A percentile compares a stretch with the other conserved stretches of the same genome.
Conservation (phyloP, 805 yeast genomes). For the Cyberlindnera mississippiensis region DNA sequence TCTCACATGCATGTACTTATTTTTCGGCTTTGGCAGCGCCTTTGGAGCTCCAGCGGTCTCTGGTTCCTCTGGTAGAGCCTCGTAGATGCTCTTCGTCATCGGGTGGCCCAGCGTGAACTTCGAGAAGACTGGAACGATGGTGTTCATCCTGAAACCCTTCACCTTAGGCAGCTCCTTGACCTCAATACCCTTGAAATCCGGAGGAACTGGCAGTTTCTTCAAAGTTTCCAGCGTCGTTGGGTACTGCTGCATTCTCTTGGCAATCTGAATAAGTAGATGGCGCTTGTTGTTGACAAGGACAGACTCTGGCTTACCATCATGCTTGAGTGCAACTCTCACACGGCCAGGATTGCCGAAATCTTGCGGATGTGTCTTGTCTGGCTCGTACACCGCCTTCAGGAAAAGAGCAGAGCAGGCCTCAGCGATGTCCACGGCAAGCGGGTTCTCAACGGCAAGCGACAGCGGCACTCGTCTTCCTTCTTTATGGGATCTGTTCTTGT, state of each 20-base stretch:
- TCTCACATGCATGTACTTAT: constrained; percentile 60
- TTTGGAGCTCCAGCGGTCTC: constrained; percentile 26
- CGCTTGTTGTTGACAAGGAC: constrained; percentile 51
- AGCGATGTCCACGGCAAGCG: constrained; percentile 75
- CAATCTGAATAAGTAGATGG: constrained; percentile 55
- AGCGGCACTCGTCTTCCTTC: constrained; percentile 80
- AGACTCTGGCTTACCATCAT: constrained; percentile 40
- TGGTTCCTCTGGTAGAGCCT: constrained; percentile 44
- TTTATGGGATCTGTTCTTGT: constrained; percentile 62
- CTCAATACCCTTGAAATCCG: constrained; percentile 52
- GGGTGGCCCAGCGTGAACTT: constrained; percentile 81
- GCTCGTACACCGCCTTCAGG: constrained; percentile 49
- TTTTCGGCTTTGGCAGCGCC: constrained; percentile 42
- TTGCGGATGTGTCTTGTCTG: constrained; percentile 89
- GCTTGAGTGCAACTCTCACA: constrained; percentile 68
- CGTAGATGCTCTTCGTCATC: constrained; percentile 66
- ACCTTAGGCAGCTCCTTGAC: constrained; percentile 69
- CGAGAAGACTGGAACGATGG: constrained; percentile 84
- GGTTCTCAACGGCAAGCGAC: constrained; percentile 75
- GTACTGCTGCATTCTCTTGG: constrained; percentile 55
- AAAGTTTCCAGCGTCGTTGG: constrained; percentile 69
- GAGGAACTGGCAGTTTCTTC: constrained; percentile 61
- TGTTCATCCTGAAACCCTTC: constrained; percentile 82
- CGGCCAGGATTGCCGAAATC: constrained; percentile 98
- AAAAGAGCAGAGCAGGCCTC: constrained; percentile 55